Evolutionary conservation across 257 asterid species (phyloP).

Genomic region (Oldenlandia corymbosa): DNA sequence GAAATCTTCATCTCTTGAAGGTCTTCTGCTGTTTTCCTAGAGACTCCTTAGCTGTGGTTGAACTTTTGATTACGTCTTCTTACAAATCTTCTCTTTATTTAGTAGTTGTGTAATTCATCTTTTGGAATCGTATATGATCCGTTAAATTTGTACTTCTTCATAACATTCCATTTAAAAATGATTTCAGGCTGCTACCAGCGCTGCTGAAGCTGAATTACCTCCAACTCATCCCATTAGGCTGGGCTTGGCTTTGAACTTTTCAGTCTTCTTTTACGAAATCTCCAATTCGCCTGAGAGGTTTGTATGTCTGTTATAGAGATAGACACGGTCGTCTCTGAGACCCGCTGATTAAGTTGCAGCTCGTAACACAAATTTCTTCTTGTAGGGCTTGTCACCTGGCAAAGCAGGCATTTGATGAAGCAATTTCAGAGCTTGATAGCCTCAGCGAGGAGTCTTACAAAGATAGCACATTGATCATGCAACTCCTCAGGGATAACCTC

Average conservation of each 20-base stretch:
- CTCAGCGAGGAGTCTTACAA: conserved; percentile 87
- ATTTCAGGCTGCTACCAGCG: conserved; percentile 61
- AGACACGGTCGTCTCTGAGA: background rate
- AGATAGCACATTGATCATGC: conserved; percentile 91
- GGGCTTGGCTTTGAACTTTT: conserved; percentile 90
- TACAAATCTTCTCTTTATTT: background rate
- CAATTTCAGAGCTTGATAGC: conserved; percentile 79
- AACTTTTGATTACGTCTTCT: background rate
- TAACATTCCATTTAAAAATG: conserved; percentile 2
- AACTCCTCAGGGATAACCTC: conserved; percentile 86
- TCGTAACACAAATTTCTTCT: conserved; percentile 11
- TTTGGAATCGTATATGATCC: background rate
- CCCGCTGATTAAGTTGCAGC: conserved; percentile 3
- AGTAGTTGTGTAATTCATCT: background rate
- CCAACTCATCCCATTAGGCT: conserved; percentile 90
- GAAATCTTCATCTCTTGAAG: background rate
- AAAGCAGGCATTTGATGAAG: conserved; percentile 95
- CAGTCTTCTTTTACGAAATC: conserved; percentile 90
- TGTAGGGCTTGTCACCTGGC: conserved; percentile 92
- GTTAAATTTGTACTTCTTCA: background rate
- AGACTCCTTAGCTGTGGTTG: background rate
- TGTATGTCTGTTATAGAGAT: conserved; percentile 3
- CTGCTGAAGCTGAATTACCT: conserved; percentile 75
- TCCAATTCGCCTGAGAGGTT: conserved; percentile 86
- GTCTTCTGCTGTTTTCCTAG: background rate